Percentiles rank a stretch among this genome's conserved stretches.
These are phyloP conservation scores for Plenodomus lindquistii DNA, from an alignment of 2,329 filamentous ascomycete species.

Conservation along the genomic window DNA sequence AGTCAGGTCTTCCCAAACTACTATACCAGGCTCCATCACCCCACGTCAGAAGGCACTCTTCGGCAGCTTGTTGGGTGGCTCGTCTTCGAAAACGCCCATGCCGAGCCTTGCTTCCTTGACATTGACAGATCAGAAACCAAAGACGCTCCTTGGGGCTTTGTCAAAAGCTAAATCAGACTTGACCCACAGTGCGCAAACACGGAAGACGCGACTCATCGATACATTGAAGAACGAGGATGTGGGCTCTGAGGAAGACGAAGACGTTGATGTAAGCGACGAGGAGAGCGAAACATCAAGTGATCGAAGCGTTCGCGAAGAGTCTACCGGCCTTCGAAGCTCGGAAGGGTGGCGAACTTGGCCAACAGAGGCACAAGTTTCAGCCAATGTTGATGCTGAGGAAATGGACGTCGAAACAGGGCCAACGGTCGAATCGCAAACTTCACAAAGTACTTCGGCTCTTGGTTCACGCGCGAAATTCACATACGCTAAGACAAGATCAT, in stretches of 20 bases:
- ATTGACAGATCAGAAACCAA: constrained; percentile 31
- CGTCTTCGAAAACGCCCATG: constrained; percentile 33
- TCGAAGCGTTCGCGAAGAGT: not conserved
- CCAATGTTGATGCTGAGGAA: constrained; percentile 6
- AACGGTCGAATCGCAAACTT: constrained; percentile 30
- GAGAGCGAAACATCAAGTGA: constrained; percentile 2
- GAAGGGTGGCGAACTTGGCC: not conserved
- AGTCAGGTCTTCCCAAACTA: constrained; percentile 11
- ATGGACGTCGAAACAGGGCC: constrained; percentile 25
- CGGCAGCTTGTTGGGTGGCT: constrained; percentile 36
- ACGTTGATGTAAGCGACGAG: constrained; percentile 30
- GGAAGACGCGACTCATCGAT: constrained; percentile 36
- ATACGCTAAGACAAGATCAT: constrained; percentile 63
- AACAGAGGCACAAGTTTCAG: not conserved
- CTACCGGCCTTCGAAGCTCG: not conserved
- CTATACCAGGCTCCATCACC: constrained; percentile 37
- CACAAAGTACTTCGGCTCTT: constrained; percentile 22
- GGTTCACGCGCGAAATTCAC: constrained; percentile 53
- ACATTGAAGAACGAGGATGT: constrained; percentile 32
- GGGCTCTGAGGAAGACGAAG: constrained; percentile 29
- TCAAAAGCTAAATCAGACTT: constrained; percentile 41
- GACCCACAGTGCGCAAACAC: constrained; percentile 24
- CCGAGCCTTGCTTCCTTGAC: constrained; percentile 37
- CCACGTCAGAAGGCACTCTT: constrained; percentile 43
- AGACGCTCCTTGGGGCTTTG: constrained; percentile 23